Evolutionary conservation across 495 filamentous ascomycete genomes (phyloP).

Genomic region (Penicillium pancosmium): DNA sequence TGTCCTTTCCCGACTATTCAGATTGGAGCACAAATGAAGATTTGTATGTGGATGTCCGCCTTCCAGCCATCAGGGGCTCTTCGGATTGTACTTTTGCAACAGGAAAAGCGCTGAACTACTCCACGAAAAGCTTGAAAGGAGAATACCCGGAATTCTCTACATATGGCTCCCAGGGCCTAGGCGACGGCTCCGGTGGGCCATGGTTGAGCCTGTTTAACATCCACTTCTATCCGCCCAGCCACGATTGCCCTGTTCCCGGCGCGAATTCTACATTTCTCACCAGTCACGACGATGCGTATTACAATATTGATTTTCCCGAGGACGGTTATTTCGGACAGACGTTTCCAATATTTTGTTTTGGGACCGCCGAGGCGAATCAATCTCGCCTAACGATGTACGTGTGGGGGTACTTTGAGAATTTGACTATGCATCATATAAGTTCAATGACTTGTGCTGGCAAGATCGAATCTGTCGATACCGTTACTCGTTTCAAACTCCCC

Average conservation of each 20-base stretch:
- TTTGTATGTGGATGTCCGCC: not conserved
- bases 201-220: not conserved
- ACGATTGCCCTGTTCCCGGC: not conserved
- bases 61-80: not conserved
- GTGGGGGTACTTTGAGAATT: conserved; percentile 5
- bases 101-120: not conserved
- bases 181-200: not conserved
- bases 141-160: not conserved
- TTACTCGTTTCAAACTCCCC: conserved; percentile 8
- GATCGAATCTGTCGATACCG: conserved; percentile 9
- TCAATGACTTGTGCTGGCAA: conserved; percentile 7
- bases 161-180: not conserved
- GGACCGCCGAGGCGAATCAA: not conserved
- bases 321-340: not conserved
- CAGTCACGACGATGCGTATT: not conserved
- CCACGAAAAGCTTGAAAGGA: not conserved
- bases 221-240: not conserved
- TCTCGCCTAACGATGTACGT: not conserved
- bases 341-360: not conserved
- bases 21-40: not conserved
- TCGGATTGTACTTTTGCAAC: not conserved
- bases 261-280: not conserved
- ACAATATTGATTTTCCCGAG: not conserved
- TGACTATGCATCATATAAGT: conserved; percentile 3
- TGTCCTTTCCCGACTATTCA: not conserved